These are phyloP conservation scores for Biscogniauxia sp. DNA, from an alignment of 2,329 filamentous ascomycete genomes.

Conservation along the genomic window DNA sequence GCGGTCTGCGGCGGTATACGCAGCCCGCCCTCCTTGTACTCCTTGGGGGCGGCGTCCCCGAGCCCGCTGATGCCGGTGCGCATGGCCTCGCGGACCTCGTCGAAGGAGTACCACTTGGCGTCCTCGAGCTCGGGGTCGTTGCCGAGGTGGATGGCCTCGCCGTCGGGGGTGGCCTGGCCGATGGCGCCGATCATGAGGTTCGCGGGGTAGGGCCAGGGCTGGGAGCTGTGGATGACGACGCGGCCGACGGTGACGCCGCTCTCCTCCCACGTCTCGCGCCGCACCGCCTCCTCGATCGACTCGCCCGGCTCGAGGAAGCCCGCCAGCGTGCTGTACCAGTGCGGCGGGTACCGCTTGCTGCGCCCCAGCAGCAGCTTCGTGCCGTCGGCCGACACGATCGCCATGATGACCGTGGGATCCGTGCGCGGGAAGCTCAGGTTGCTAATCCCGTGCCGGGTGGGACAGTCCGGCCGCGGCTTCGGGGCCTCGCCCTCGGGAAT, in stretches of 20 bases:
- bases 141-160: slow-evolving; percentile 77
- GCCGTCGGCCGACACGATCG: slow-evolving; percentile 78
- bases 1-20: slow-evolving; percentile 81
- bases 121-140: slow-evolving; percentile 90
- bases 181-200: slow-evolving; percentile 87
- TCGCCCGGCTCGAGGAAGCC: slow-evolving; percentile 85
- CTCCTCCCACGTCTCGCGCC: slow-evolving; percentile 85
- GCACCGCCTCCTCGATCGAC: slow-evolving; percentile 79
- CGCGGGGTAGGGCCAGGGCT: slow-evolving; percentile 85
- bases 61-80: slow-evolving; percentile 64
- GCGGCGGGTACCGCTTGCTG: slow-evolving; percentile 74
- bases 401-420: slow-evolving; percentile 93
- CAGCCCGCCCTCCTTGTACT: slow-evolving; percentile 73
- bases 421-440: slow-evolving; percentile 92
- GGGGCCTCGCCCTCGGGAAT: slow-evolving; percentile 39
- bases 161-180: slow-evolving; percentile 74
- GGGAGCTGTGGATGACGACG: slow-evolving; percentile 78
- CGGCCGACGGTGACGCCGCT: slow-evolving; percentile 72
- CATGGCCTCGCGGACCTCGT: slow-evolving; percentile 77
- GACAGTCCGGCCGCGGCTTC: slow-evolving; percentile 65
- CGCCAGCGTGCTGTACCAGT: slow-evolving; percentile 87
- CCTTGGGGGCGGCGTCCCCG: slow-evolving; percentile 60
- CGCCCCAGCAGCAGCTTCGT: slow-evolving; percentile 79
- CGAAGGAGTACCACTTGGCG: slow-evolving; percentile 82
- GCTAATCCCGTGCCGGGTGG: slow-evolving; percentile 78